Evolutionary conservation across 2,329 filamentous ascomycete species (phyloP).

Genomic region (Triangularia setosa): DNA sequence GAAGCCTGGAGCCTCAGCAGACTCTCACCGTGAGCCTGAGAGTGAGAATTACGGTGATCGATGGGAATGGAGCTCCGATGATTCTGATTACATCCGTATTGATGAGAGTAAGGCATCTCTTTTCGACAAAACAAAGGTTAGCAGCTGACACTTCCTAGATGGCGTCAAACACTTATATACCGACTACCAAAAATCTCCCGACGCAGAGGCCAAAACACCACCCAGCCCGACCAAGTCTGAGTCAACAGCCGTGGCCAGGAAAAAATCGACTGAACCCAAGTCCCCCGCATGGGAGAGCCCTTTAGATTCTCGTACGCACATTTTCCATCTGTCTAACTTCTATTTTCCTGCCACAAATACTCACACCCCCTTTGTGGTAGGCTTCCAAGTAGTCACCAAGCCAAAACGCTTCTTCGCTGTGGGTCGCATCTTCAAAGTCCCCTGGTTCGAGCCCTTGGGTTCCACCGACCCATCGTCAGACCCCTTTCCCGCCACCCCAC

Average conservation of each 20-base stretch:
- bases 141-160: not conserved
- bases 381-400: constrained; percentile 22
- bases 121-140: not conserved
- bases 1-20: not conserved
- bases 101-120: not conserved
- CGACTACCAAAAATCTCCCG: constrained; percentile 2
- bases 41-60: not conserved
- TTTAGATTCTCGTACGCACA: constrained; percentile 15
- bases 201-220: not conserved
- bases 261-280: not conserved
- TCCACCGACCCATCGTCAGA: not conserved
- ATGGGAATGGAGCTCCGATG: not conserved
- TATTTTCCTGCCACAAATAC: too few species aligned
- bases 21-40: not conserved
- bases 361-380: constrained; percentile 13
- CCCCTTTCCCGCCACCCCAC: not conserved
- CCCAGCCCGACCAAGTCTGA: not conserved
- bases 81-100: not conserved
- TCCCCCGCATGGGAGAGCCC: constrained; percentile 2
- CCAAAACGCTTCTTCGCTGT: constrained; percentile 29
- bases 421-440: constrained; percentile 29
- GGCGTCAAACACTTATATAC: not conserved
- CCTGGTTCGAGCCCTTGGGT: constrained; percentile 29
- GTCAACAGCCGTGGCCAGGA: not conserved
- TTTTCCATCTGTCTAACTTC: not conserved